Conservation (phyloP, 1,284 basidiomycete genomes). For the Ceratobasidium sp. region DNA sequence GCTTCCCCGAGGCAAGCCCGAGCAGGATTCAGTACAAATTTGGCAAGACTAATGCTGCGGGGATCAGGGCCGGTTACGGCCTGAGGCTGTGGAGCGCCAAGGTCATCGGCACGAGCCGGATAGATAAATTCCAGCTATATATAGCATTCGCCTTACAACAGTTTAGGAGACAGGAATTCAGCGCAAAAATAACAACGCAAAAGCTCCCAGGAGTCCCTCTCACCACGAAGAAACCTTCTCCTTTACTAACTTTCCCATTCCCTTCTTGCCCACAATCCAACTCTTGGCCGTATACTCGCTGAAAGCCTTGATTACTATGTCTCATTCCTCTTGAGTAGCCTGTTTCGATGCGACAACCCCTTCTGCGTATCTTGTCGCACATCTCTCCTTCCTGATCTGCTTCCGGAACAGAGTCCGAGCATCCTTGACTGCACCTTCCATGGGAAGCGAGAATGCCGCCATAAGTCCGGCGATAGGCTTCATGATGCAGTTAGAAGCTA, state of each 20-base stretch:
- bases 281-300: conserved; percentile 54
- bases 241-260: conserved; percentile 53
- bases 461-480: conserved; percentile 56
- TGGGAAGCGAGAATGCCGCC: conserved; percentile 61
- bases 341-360: conserved; percentile 58
- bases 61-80: conserved; percentile 1
- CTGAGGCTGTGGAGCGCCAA: not conserved
- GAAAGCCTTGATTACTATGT: conserved; percentile 60
- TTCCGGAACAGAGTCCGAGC: conserved; percentile 55
- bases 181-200: not conserved
- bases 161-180: not conserved
- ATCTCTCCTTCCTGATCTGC: conserved; percentile 56
- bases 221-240: not conserved
- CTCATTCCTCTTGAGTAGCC: conserved; percentile 57
- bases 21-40: not conserved
- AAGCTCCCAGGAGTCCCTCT: not conserved
- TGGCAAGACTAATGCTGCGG: not conserved
- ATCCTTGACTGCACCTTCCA: conserved; percentile 61
- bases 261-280: conserved; percentile 47
- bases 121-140: not conserved
- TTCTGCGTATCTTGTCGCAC: conserved; percentile 59
- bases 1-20: not conserved
- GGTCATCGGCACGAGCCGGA: not conserved
- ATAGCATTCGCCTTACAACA: not conserved
- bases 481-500: conserved; percentile 23